Conservation (phyloP, 192 early-diverging fungal species). For the Gigaspora rosea region DNA sequence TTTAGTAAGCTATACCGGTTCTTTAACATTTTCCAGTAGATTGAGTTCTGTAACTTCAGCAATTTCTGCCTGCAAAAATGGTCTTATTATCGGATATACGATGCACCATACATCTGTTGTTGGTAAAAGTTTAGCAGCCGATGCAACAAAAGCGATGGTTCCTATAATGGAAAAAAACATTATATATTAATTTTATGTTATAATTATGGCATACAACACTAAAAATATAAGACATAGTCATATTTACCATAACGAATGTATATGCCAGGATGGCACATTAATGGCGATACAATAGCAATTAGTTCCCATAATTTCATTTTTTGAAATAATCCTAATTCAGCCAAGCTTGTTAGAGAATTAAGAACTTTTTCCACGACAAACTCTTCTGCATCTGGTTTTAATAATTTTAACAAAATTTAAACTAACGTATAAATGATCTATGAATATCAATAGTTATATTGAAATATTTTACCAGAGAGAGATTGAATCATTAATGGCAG, state of each 20-base stretch:
- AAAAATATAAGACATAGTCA: background rate
- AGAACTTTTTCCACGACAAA: constrained; percentile 92
- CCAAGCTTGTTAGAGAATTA: constrained; percentile 76
- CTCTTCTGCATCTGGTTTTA: constrained; percentile 77
- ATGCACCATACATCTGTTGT: constrained; percentile 76
- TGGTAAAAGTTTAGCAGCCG: constrained; percentile 61
- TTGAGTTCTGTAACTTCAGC: constrained; percentile 61
- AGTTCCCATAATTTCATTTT: constrained; percentile 79
- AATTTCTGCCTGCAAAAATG: constrained; percentile 68
- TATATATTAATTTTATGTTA: background rate
- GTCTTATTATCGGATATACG: constrained; percentile 69
- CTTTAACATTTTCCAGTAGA: constrained; percentile 67
- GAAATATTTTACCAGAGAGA: constrained; percentile 57
- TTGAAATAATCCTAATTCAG: constrained; percentile 74
- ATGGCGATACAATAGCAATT: constrained; percentile 63
- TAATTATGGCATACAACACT: background rate
- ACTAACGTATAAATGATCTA: background rate
- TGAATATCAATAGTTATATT: background rate
- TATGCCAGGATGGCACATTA: constrained; percentile 78
- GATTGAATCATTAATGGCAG: constrained; percentile 90
- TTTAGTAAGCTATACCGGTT: constrained; percentile 49
- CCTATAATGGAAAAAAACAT: constrained; percentile 41
- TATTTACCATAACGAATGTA: constrained; percentile 78
- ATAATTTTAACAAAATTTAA: background rate
- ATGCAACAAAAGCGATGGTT: constrained; percentile 70